These are phyloP conservation scores for Citeromyces hawaiiensis DNA, from an alignment of 1,139 yeast genomes.

Conservation along the genomic window DNA sequence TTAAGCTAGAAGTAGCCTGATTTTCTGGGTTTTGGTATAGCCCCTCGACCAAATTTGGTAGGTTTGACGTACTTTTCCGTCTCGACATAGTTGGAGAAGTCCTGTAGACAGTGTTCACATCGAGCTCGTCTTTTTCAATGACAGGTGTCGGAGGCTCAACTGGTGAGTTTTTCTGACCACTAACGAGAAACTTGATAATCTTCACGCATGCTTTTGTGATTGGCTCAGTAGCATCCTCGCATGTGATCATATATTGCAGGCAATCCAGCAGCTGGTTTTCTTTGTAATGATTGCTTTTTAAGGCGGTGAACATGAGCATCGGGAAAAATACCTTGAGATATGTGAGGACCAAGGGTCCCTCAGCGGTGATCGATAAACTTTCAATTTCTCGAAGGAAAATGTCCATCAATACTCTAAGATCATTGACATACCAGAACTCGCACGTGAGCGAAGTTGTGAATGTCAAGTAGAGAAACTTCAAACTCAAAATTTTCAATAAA, in stretches of 20 bases:
- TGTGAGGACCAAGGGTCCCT: slow-evolving; percentile 57
- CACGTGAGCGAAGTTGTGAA: slow-evolving; percentile 56
- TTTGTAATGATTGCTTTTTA: slow-evolving; percentile 45
- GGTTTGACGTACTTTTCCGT: background rate
- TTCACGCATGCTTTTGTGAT: background rate
- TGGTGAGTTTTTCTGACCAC: background rate
- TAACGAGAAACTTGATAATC: background rate
- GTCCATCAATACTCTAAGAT: slow-evolving; percentile 75
- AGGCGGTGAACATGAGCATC: slow-evolving; percentile 51
- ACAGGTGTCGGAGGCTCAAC: slow-evolving; percentile 1
- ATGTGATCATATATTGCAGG: slow-evolving; percentile 28
- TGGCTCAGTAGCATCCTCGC: slow-evolving; percentile 14
- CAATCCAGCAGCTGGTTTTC: slow-evolving; percentile 36
- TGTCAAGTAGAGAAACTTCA: slow-evolving; percentile 64
- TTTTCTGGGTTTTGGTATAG: background rate
- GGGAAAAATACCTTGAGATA: slow-evolving; percentile 70
- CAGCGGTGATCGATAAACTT: slow-evolving; percentile 40
- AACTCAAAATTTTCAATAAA: slow-evolving; percentile 62
- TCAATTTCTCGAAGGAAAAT: slow-evolving; percentile 70
- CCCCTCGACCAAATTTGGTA: background rate
- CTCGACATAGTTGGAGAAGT: background rate
- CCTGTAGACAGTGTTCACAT: background rate
- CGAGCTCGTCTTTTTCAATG: background rate
- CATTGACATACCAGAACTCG: slow-evolving; percentile 64
- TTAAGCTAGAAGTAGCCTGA: background rate